Evolutionary conservation across 2,329 filamentous ascomycete species (phyloP).

Genomic region (Talaromyces albobiverticillius): DNA sequence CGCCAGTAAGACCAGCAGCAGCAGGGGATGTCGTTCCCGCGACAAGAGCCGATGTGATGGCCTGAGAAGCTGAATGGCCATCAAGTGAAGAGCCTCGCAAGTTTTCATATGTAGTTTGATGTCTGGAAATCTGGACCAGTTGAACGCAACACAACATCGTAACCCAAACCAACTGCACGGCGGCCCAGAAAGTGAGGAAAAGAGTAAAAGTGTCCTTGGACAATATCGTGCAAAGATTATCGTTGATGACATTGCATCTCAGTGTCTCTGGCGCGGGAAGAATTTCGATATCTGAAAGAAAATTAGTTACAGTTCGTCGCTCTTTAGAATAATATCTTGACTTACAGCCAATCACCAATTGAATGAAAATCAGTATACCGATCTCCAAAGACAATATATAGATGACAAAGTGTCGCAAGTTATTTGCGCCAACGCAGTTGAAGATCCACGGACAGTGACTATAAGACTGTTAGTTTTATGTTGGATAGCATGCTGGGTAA

Average conservation of each 20-base stretch:
- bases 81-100: conserved; percentile 75
- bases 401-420: conserved; percentile 90
- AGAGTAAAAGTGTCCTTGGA: conserved; percentile 83
- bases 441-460: conserved; percentile 98
- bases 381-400: conserved; percentile 77
- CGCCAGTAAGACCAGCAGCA: conserved; percentile 66
- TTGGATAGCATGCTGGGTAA: conserved; percentile 11
- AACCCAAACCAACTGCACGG: conserved; percentile 88
- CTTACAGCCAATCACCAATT: conserved; percentile 70
- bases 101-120: conserved; percentile 94
- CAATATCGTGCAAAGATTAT: conserved; percentile 69
- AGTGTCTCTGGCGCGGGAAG: conserved; percentile 50
- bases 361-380: conserved; percentile 70
- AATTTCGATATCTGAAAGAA: conserved; percentile 44
- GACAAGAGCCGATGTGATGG: conserved; percentile 66
- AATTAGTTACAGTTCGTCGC: not conserved
- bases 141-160: conserved; percentile 96
- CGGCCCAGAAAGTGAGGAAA: conserved; percentile 73
- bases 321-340: conserved; percentile 16
- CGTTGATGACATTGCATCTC: conserved; percentile 72
- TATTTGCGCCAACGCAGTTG: conserved; percentile 94
- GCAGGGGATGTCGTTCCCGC: conserved; percentile 65
- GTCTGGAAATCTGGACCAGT: conserved; percentile 84
- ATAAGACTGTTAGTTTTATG: conserved; percentile 4
- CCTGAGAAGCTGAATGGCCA: conserved; percentile 52